These are phyloP conservation scores for Exophiala dermatitidis DNA, from an alignment of 2,329 filamentous ascomycete species.

Conservation along the genomic window DNA sequence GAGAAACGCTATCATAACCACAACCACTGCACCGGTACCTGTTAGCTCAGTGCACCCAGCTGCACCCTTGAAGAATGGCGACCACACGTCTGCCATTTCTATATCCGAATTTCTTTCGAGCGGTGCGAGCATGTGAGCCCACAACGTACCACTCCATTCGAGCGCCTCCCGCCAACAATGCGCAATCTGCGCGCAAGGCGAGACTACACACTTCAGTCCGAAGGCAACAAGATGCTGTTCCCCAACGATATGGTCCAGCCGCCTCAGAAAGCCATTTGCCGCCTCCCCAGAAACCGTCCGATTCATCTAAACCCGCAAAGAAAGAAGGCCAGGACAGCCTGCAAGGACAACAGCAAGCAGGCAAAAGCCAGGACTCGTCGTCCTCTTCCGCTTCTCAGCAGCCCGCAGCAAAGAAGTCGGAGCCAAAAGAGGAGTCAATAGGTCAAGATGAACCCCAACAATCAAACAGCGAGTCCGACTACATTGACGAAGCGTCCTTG, in stretches of 20 bases:
- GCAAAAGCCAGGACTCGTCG: background rate
- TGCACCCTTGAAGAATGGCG: conserved; percentile 44
- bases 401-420: background rate
- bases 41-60: background rate
- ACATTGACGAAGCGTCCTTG: conserved; percentile 14
- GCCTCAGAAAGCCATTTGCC: conserved; percentile 35
- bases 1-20: no score
- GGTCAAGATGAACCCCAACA: conserved; percentile 22
- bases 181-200: conserved; percentile 27
- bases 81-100: conserved; percentile 58
- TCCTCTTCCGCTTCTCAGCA: background rate
- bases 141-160: conserved; percentile 39
- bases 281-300: conserved; percentile 32
- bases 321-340: conserved; percentile 3
- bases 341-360: background rate
- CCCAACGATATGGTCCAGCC: conserved; percentile 43
- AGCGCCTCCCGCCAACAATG: conserved; percentile 27
- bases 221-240: conserved; percentile 35
- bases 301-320: conserved; percentile 14
- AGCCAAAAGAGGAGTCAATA: conserved; percentile 10
- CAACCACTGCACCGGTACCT: no score
- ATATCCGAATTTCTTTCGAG: conserved; percentile 60
- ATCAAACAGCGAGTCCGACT: conserved; percentile 17
- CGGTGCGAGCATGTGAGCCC: conserved; percentile 44
- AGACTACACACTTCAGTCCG: conserved; percentile 35